These are phyloP conservation scores for Silene coronaria DNA, from an alignment of 179 eudicot species.

Conservation along the genomic window DNA sequence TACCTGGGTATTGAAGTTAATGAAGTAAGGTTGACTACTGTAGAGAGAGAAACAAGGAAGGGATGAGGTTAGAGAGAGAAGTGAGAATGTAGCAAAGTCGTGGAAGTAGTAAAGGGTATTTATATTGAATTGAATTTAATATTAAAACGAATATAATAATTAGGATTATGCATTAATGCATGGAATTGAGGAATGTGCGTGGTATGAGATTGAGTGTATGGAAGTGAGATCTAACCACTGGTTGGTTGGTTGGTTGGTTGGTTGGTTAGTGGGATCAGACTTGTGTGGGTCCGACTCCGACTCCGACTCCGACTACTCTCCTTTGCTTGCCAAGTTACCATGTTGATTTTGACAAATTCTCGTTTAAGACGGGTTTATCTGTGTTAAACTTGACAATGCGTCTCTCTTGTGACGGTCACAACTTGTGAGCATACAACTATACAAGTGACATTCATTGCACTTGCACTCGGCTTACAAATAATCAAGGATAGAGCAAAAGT, in stretches of 20 bases:
- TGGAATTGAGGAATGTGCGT: background rate
- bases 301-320: background rate
- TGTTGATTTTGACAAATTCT: no score
- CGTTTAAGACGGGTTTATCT: no score
- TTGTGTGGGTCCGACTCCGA: background rate
- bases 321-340: background rate
- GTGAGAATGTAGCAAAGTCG: background rate
- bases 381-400: no score
- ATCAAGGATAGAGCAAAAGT: no score
- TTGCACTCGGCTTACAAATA: no score
- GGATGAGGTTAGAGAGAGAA: background rate
- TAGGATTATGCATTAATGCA: background rate
- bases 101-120: background rate
- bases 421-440: no score
- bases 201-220: background rate
- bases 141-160: background rate
- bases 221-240: constrained; percentile 3
- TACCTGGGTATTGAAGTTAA: background rate
- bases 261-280: constrained; percentile 11
- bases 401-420: no score
- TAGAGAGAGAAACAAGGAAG: background rate
- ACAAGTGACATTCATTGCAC: no score
- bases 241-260: constrained; percentile 8
- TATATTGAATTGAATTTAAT: background rate
- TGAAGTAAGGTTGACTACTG: constrained; percentile 12